Percentiles rank a stretch among this genome's conserved stretches.
These are phyloP conservation scores for Leptographium lundbergii DNA, from an alignment of 2,329 filamentous ascomycete species.

Conservation along the genomic window DNA sequence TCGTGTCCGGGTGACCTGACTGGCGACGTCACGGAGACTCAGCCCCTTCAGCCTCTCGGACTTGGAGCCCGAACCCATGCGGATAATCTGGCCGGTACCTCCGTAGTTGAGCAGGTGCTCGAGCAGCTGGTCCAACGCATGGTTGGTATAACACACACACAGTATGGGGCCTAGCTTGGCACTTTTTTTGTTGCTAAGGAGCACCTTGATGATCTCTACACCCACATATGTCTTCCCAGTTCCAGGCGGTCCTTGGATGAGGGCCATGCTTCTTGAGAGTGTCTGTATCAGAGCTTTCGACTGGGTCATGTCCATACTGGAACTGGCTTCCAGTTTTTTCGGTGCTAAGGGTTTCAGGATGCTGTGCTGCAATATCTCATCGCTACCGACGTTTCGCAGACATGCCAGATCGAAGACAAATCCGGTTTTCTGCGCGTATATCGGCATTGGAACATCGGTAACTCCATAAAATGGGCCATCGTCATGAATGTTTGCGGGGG, in stretches of 20 bases:
- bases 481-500: conserved; percentile 10
- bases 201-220: conserved; percentile 41
- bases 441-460: conserved; percentile 27
- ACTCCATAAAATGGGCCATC: background rate
- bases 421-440: conserved; percentile 32
- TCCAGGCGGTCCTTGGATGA: conserved; percentile 60
- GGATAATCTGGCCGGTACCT: conserved; percentile 39
- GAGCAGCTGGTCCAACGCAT: conserved; percentile 43
- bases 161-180: conserved; percentile 33
- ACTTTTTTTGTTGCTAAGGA: conserved; percentile 29
- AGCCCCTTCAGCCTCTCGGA: conserved; percentile 34
- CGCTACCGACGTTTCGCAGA: conserved; percentile 13
- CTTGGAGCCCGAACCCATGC: conserved; percentile 47
- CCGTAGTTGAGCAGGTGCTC: conserved; percentile 38
- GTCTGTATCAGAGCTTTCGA: conserved; percentile 38
- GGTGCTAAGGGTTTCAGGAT: background rate
- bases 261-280: conserved; percentile 37
- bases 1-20: conserved; percentile 20
- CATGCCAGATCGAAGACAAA: conserved; percentile 36
- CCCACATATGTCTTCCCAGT: conserved; percentile 56
- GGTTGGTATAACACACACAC: conserved; percentile 35
- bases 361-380: conserved; percentile 7
- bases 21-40: conserved; percentile 33
- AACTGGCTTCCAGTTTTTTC: conserved; percentile 18
- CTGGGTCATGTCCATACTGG: conserved; percentile 40